Percentiles rank a stretch among this genome's conserved stretches.
phyloP scores from a whole-genome alignment of 371 early-diverging fungal genomes.

The Lichtheimia ramosa region DNA sequence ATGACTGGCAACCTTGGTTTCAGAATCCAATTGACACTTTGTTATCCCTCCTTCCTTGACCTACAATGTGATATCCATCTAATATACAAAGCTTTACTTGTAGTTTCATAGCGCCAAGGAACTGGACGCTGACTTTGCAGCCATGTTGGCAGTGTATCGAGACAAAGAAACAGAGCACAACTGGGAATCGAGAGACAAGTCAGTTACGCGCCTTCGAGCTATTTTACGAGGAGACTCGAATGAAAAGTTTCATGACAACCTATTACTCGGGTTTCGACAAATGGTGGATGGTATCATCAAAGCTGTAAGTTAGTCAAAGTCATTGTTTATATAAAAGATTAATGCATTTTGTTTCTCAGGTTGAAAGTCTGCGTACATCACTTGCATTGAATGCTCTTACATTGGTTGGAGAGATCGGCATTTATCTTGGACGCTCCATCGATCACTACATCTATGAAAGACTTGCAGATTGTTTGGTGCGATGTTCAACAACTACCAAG shows the following conservation, averaged over 20 bases:
- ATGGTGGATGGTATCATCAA: constrained; percentile 51
- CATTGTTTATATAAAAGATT: neutral
- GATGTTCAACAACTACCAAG: constrained; percentile 39
- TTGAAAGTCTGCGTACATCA: constrained; percentile 48
- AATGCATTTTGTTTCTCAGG: constrained; percentile 13
- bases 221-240: constrained; percentile 41
- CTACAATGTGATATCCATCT: neutral
- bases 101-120: constrained; percentile 26
- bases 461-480: constrained; percentile 35
- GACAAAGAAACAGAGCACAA: constrained; percentile 36
- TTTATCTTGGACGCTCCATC: constrained; percentile 31
- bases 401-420: constrained; percentile 40
- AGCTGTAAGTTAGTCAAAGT: constrained; percentile 30
- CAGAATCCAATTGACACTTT: neutral
- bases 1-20: neutral
- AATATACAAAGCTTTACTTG: neutral
- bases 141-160: constrained; percentile 16
- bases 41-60: neutral
- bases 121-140: constrained; percentile 20
- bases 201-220: constrained; percentile 26
- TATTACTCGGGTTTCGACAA: constrained; percentile 31
- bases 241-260: constrained; percentile 34
- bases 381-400: constrained; percentile 39
- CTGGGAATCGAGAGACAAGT: constrained; percentile 30
- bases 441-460: constrained; percentile 44